Evolutionary conservation across 1,284 basidiomycete genomes (phyloP).

Genomic region (Marasmius tenuissimus): DNA sequence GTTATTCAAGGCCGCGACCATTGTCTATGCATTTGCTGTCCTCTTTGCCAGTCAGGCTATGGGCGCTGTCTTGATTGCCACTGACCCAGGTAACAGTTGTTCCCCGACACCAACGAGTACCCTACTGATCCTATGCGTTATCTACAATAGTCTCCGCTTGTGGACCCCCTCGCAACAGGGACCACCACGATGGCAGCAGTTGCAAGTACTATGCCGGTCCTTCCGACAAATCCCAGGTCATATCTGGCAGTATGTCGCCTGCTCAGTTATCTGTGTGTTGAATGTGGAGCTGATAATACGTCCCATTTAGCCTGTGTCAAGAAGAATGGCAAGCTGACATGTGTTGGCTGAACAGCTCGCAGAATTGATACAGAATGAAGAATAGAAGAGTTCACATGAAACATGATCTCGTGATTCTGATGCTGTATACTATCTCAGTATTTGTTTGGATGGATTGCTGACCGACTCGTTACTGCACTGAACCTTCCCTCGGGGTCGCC

Average conservation of each 20-base stretch:
- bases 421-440: too few relatives aligned
- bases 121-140: not conserved
- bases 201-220: conserved; percentile 4
- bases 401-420: too few relatives aligned
- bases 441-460: too few relatives aligned
- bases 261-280: not conserved
- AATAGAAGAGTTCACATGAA: too few relatives aligned
- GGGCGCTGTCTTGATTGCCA: conserved; percentile 1
- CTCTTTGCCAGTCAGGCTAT: not conserved
- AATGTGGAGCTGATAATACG: not conserved
- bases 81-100: not conserved
- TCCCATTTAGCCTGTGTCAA: too few relatives aligned
- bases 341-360: too few relatives aligned
- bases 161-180: not conserved
- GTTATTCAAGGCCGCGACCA: not conserved
- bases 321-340: too few relatives aligned
- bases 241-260: not conserved
- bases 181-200: conserved; percentile 1
- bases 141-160: conserved; percentile 1
- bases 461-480: too few relatives aligned
- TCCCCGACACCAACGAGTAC: not conserved
- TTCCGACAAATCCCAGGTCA: not conserved
- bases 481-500: too few relatives aligned
- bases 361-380: too few relatives aligned
- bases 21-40: not conserved